A percentile compares a stretch with the other conserved stretches of the same genome.
These are phyloP conservation scores for Trichocladium uniseriatum DNA, from an alignment of 495 filamentous ascomycete species.

Conservation along the genomic window DNA sequence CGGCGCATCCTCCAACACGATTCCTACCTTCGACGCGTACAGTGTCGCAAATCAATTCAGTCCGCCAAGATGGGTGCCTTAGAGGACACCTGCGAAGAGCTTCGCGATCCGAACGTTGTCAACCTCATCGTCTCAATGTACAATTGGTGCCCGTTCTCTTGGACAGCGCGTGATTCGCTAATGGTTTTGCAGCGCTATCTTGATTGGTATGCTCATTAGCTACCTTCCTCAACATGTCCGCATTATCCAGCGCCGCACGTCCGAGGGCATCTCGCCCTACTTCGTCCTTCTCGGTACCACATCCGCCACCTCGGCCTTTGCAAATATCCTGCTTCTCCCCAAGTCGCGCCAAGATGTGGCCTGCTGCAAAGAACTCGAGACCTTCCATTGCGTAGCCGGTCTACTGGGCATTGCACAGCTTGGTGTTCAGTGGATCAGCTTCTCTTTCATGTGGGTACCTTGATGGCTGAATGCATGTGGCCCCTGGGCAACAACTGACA, in stretches of 20 bases:
- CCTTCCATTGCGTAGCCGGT: conserved; percentile 74
- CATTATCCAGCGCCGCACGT: conserved; percentile 76
- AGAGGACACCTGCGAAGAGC: conserved; percentile 40
- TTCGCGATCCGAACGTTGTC: conserved; percentile 44
- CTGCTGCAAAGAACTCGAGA: conserved; percentile 73
- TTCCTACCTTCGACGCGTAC: not conserved
- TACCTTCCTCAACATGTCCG: conserved; percentile 92
- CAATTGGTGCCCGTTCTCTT: conserved; percentile 5
- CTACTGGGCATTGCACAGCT: conserved; percentile 83
- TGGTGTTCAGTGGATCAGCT: conserved; percentile 83
- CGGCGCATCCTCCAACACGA: not conserved
- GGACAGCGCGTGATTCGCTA: not conserved
- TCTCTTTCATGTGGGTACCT: conserved; percentile 72
- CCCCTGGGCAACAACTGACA: not conserved
- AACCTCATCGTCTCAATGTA: conserved; percentile 58
- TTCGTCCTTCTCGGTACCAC: conserved; percentile 89
- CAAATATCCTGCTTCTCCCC: conserved; percentile 80
- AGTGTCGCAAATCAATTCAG: not conserved
- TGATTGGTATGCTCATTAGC: conserved; percentile 83
- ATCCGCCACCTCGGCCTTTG: conserved; percentile 75
- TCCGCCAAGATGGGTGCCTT: conserved; percentile 27
- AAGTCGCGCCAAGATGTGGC: conserved; percentile 65
- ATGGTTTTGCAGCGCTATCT: conserved; percentile 53
- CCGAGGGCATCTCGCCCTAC: conserved; percentile 91
- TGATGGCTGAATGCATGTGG: not conserved